These are phyloP conservation scores for Glarea lozoyensis DNA, from an alignment of 495 filamentous ascomycete genomes.

Conservation along the genomic window DNA sequence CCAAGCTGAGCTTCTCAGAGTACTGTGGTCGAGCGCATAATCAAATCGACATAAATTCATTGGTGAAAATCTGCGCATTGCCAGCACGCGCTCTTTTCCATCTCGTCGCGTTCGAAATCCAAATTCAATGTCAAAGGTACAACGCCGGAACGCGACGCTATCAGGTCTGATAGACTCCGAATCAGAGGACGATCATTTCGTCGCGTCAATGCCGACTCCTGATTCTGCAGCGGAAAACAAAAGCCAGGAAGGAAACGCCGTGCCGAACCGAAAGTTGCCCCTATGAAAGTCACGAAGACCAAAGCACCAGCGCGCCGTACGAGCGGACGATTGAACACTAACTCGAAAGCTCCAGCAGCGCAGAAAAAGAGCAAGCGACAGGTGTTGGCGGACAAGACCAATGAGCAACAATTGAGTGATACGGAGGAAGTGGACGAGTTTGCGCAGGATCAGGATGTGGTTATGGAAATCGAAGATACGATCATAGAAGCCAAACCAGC, in stretches of 20 bases:
- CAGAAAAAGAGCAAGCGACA: slow-evolving; percentile 27
- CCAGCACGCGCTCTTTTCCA: background rate
- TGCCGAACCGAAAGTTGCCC: slow-evolving; percentile 33
- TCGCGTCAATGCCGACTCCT: slow-evolving; percentile 26
- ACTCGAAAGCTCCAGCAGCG: slow-evolving; percentile 23
- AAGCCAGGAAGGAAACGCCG: slow-evolving; percentile 26
- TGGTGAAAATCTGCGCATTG: background rate
- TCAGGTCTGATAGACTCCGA: slow-evolving; percentile 60
- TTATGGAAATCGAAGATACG: slow-evolving; percentile 18
- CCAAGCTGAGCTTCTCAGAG: no score
- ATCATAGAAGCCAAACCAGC: slow-evolving; percentile 5
- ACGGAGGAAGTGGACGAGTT: slow-evolving; percentile 44
- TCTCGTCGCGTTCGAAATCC: no score
- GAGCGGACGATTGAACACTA: slow-evolving; percentile 29
- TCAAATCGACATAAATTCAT: no score
- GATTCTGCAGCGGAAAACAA: slow-evolving; percentile 30
- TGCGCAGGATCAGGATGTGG: slow-evolving; percentile 26
- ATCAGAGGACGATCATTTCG: slow-evolving; percentile 47
- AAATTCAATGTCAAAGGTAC: slow-evolving; percentile 47
- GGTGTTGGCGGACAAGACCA: slow-evolving; percentile 41
- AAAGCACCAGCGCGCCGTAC: slow-evolving; percentile 34
- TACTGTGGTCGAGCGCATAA: no score
- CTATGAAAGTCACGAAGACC: slow-evolving; percentile 23
- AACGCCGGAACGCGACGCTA: slow-evolving; percentile 40
- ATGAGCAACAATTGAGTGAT: slow-evolving; percentile 38